Evolutionary conservation across 2,329 filamentous ascomycete species (phyloP), one percentile per base, ranked within the genome.

Genomic region (Aurifilum marmelostoma): DNA sequence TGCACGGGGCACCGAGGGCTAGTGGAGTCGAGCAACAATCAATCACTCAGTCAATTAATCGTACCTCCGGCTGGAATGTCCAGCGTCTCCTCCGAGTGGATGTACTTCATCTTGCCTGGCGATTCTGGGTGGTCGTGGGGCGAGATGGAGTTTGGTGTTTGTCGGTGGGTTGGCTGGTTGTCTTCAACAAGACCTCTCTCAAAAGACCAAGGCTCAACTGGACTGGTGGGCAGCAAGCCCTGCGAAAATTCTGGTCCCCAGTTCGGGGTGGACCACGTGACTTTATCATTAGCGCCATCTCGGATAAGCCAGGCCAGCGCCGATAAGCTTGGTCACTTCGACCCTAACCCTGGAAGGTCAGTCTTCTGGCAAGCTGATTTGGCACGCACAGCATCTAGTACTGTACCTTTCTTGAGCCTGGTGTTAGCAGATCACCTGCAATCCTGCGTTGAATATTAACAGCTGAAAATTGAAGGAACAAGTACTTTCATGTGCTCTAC

Each of bases 81-180:
- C 87, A 99, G 89, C 86, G 89, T 88, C 91, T 99, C 95, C 87
- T 95, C 89, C 82, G 93, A 97, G 90, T 97, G 94, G 88, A 99
- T 97, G 93, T 97, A 98, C 89, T 92, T 97, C 96, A 98, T 98
- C 87, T 92, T 97, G 92, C 86, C 85, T 84, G 82, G 82, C 79
- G 80, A 81, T 81, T 77, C 74, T 65, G 67, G 67, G 60, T 64
- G 11, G 73, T 74, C 73, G 80, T 79, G 79, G 61, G 43, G 79
- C 79, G 79, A 80, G 79, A 80, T 82, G 81, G 27, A 63, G 64
- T 65, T 64, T 68, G 66, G 60, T 71, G 60, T 59, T 65, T 67
- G 67, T 60, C 68, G 61, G 52, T 60, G 52, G 65, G 52, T 60
- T 68, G 66, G 21, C 63, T 54, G 52, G 63, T 59, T 27, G 37